Evolutionary conservation across 2,329 filamentous ascomycete species (phyloP), one percentile per base, ranked within the genome.

Genomic region (Talaromyces marneffei): DNA sequence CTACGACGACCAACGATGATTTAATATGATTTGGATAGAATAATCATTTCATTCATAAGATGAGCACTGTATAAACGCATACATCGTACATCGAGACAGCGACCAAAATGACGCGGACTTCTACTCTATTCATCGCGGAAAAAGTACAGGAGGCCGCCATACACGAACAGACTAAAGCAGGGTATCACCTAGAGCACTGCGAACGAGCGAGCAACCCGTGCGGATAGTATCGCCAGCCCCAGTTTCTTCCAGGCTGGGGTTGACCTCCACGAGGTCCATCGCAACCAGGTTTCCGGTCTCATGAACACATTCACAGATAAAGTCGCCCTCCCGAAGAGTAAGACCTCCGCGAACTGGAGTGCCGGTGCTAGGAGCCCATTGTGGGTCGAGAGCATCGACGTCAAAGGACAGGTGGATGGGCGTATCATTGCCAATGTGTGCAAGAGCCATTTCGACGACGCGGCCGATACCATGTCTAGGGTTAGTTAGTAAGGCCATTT

Each of bases 341-440:
- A 99, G 78, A 0, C 94, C 94, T 44, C 94, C 94, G 70, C 94
- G 85, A 33, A 99, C 94, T 0, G 94, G 92, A 3, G 94, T 97
- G 18, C 94, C 94, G 0, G 94, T 99, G 75, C 90, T 94, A 25
- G 94, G 94, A 40, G 94, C 94, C 89, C 91, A 97, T 83, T 92
- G 88, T 29, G 94, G 94, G 75, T 99, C 94, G 63, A 97, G 83
- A 25, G 92, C 94, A 75, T 99, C 94, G 67, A 99, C 91, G 74
- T 99, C 94, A 70, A 99, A 97, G 39, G 91, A 96, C 63, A 99
- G 85, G 77, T 99, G 94, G 72, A 99, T 97, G 44, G 94, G 94
- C 0, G 92, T 97, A 74, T 97, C 94, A 71, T 82, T 85, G 68
- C 94, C 94, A 67, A 97, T 96, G 80, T 97, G 92, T 33, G 88